phyloP scores from a whole-genome alignment of 257 asterid genomes.

The Verbascum thapsus region DNA sequence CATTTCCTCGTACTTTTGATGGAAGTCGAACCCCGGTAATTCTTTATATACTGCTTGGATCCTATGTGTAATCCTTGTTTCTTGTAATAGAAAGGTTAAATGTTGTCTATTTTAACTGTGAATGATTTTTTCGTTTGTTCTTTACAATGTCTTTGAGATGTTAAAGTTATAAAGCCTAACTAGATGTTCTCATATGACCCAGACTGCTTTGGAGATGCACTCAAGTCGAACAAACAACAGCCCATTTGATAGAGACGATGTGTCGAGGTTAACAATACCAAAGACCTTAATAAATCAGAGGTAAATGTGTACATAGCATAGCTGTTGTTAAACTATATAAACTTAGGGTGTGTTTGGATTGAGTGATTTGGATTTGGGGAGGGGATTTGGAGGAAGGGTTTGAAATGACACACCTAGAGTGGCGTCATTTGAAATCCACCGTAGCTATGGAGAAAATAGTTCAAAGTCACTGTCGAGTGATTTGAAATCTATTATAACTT shows the following conservation, averaged over 20 bases:
- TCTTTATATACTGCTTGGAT: constrained; percentile 17
- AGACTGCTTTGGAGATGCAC: constrained; percentile 59
- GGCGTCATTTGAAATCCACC: no score
- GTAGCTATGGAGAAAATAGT: no score
- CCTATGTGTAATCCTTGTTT: no score
- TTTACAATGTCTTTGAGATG: neutral
- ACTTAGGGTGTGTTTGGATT: no score
- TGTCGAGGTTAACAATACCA: constrained; percentile 34
- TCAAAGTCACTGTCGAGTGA: no score
- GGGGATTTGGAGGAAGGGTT: no score
- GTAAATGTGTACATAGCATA: constrained; percentile 19
- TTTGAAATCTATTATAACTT: no score
- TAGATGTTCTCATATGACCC: neutral
- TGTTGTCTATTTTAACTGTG: neutral
- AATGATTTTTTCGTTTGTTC: neutral
- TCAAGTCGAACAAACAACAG: constrained; percentile 40
- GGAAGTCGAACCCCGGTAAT: constrained; percentile 88
- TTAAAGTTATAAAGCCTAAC: neutral
- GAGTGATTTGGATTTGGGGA: no score
- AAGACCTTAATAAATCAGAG: constrained; percentile 50
- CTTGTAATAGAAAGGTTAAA: neutral
- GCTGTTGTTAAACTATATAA: no score
- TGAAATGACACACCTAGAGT: no score
- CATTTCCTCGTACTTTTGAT: constrained; percentile 78
- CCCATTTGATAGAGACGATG: constrained; percentile 47